Conservation (phyloP, 495 filamentous ascomycete genomes). For the Margaritispora aquatica region DNA sequence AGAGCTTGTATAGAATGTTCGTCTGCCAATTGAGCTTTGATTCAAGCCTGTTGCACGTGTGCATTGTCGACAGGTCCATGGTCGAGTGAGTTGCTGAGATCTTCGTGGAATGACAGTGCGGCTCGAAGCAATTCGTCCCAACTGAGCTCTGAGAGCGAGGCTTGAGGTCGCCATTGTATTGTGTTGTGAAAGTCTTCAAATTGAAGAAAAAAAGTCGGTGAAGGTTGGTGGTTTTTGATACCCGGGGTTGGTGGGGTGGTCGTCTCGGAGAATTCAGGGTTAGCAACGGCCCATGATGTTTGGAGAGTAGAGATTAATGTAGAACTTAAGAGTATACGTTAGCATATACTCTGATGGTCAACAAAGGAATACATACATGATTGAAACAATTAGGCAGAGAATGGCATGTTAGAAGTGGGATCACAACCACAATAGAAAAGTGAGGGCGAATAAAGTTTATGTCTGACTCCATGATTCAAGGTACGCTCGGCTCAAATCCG, state of each 20-base stretch:
- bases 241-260: constrained; percentile 7
- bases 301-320: neutral
- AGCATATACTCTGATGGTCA: no score
- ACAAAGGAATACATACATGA: neutral
- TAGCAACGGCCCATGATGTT: constrained; percentile 4
- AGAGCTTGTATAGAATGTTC: constrained; percentile 23
- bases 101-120: neutral
- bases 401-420: neutral
- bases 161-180: constrained; percentile 14
- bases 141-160: constrained; percentile 12
- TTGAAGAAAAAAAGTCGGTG: constrained; percentile 15
- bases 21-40: constrained; percentile 5
- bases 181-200: neutral
- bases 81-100: constrained; percentile 11
- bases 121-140: constrained; percentile 8
- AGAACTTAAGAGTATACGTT: no score
- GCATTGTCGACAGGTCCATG: constrained; percentile 11
- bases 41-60: neutral
- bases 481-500: no score
- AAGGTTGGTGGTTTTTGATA: neutral
- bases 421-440: neutral
- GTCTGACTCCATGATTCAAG: neutral
- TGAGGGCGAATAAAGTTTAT: neutral
- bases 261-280: constrained; percentile 10
- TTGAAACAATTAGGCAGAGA: neutral